Evolutionary conservation across 495 filamentous ascomycete species (phyloP).

Genomic region (Annulohypoxylon stygium): DNA sequence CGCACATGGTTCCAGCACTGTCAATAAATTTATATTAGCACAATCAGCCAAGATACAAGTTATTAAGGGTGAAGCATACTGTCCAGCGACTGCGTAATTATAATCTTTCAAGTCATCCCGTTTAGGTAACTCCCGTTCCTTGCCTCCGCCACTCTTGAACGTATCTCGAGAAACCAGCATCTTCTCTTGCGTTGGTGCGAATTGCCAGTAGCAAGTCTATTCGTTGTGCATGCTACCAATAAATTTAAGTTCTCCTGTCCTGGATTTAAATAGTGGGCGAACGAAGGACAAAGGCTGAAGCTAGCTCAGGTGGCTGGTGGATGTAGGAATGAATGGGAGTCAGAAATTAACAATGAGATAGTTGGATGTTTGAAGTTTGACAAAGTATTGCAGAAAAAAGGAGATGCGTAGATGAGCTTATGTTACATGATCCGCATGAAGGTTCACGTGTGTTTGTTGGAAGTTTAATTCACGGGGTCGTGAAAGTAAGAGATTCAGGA

Average conservation of each 20-base stretch:
- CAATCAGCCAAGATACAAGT: constrained; percentile 5
- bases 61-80: constrained; percentile 74
- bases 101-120: constrained; percentile 74
- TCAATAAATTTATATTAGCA: constrained; percentile 30
- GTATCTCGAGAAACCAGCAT: constrained; percentile 49
- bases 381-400: constrained; percentile 2
- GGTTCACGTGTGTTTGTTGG: constrained; percentile 17
- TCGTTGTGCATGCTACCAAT: constrained; percentile 25
- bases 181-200: constrained; percentile 21
- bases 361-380: background rate
- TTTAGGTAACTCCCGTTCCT: constrained; percentile 56
- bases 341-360: constrained; percentile 9
- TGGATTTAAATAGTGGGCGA: constrained; percentile 19
- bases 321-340: constrained; percentile 5
- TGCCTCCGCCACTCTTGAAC: constrained; percentile 37
- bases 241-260: constrained; percentile 1
- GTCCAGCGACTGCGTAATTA: constrained; percentile 89
- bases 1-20: constrained; percentile 93
- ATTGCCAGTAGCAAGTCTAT: constrained; percentile 21
- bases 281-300: constrained; percentile 28
- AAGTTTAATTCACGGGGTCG: constrained; percentile 30
- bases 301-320: constrained; percentile 25
- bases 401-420: background rate
- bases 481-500: constrained; percentile 31
- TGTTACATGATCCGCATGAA: constrained; percentile 22